Evolutionary conservation across 192 early-diverging fungal species (phyloP).

Genomic region (Coemansia reversa): DNA sequence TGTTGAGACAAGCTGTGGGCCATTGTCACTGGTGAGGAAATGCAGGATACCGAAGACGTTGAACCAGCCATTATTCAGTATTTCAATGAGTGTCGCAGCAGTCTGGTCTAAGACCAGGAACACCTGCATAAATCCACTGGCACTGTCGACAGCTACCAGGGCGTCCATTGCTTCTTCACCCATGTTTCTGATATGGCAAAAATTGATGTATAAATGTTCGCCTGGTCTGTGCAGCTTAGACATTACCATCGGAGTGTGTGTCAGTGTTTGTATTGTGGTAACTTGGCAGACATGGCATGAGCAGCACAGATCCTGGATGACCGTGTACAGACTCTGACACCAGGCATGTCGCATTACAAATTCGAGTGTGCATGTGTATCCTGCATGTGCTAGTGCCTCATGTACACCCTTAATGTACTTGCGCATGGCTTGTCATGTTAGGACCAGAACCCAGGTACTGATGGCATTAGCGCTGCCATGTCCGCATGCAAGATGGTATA

Average conservation of each 20-base stretch:
- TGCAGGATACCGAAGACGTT: not conserved
- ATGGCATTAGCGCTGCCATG: not conserved
- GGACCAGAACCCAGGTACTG: too few species aligned
- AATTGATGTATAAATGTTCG: constrained; percentile 28
- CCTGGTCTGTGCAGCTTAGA: not conserved
- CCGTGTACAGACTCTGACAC: not conserved
- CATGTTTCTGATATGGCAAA: constrained; percentile 10
- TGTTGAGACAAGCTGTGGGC: constrained; percentile 3
- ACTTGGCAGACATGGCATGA: constrained; percentile 26
- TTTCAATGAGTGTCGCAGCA: not conserved
- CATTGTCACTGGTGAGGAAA: constrained; percentile 25
- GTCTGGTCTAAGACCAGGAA: constrained; percentile 7
- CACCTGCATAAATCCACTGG: constrained; percentile 10
- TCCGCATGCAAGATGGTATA: constrained; percentile 6
- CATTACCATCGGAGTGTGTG: constrained; percentile 7
- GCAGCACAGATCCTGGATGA: not conserved
- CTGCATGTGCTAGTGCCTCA: constrained; percentile 8
- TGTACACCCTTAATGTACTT: not conserved
- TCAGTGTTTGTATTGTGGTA: not conserved
- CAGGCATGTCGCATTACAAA: not conserved
- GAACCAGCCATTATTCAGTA: constrained; percentile 11
- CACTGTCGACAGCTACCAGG: not conserved
- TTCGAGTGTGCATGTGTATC: not conserved
- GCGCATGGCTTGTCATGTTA: too few species aligned
- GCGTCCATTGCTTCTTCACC: constrained; percentile 8